Conservation (phyloP, 2,329 filamentous ascomycete genomes). For the Aspergillus cejpii region DNA sequence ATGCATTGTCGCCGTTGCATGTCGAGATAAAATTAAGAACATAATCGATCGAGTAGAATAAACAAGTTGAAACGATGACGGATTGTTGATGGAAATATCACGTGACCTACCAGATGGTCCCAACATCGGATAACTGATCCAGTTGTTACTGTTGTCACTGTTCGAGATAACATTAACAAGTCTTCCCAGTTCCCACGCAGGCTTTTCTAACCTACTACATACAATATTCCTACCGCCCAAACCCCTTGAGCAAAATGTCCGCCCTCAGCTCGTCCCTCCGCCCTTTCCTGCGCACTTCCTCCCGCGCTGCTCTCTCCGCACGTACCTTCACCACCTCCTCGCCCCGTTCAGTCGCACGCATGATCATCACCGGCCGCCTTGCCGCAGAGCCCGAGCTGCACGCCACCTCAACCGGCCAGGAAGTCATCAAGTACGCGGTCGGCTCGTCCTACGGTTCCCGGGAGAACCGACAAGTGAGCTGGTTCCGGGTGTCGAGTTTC, state of each 20-base stretch:
- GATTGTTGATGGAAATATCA: too few species aligned
- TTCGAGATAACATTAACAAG: constrained; percentile 1
- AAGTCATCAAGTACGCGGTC: constrained; percentile 70
- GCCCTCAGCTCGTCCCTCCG: constrained; percentile 50
- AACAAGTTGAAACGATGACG: too few species aligned
- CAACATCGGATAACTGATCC: too few species aligned
- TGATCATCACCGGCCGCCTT: constrained; percentile 82
- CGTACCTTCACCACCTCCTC: constrained; percentile 70
- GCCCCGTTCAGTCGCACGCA: constrained; percentile 60
- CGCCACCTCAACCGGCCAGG: constrained; percentile 61
- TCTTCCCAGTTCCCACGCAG: too few species aligned
- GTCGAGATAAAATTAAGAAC: too few species aligned
- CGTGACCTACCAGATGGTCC: too few species aligned
- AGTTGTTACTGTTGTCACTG: too few species aligned
- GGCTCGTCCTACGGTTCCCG: constrained; percentile 60
- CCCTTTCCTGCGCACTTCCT: constrained; percentile 44
- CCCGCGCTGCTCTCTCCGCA: constrained; percentile 35
- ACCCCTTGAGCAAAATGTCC: constrained; percentile 23
- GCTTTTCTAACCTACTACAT: too few species aligned
- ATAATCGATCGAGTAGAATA: too few species aligned
- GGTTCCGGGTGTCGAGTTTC: constrained; percentile 77
- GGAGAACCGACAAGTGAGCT: constrained; percentile 72
- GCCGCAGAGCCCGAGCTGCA: constrained; percentile 70
- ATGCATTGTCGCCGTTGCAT: too few species aligned
- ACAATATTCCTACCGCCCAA: too few species aligned